phyloP scores from a whole-genome alignment of 108 stramenopile genomes.

The Nitzschia sp. region DNA sequence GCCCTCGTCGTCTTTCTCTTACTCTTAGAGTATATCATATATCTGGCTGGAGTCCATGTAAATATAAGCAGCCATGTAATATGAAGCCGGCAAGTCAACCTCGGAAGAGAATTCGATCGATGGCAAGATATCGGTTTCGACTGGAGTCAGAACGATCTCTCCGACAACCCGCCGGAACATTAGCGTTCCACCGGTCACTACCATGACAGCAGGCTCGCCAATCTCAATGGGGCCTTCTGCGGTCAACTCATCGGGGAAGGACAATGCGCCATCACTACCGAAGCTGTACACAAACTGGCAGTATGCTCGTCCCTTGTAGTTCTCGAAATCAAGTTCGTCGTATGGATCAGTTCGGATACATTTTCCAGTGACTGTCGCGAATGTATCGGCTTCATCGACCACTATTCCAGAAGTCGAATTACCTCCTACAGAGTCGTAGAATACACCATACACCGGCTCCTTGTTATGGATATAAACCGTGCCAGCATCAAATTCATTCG shows the following conservation, averaged over 20 bases:
- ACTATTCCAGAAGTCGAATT: background rate
- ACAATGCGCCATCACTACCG: background rate
- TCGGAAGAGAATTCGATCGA: background rate
- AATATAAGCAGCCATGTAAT: conserved; percentile 17
- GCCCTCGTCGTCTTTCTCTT: too few relatives aligned
- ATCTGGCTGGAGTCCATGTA: conserved; percentile 15
- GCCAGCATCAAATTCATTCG: conserved; percentile 20
- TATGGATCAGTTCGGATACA: conserved; percentile 33
- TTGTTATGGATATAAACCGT: conserved; percentile 23
- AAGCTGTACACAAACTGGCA: conserved; percentile 27
- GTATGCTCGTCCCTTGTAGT: conserved; percentile 28
- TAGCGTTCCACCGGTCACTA: conserved; percentile 36
- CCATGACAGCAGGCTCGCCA: conserved; percentile 8
- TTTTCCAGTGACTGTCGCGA: conserved; percentile 17
- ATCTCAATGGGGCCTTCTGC: conserved; percentile 21
- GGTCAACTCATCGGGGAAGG: conserved; percentile 3
- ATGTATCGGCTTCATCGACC: conserved; percentile 17
- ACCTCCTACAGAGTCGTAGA: background rate
- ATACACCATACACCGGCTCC: conserved; percentile 20
- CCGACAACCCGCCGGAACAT: conserved; percentile 25
- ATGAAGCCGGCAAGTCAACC: conserved; percentile 21
- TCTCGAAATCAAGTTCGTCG: background rate
- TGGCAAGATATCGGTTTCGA: background rate
- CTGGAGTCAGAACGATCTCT: conserved; percentile 18
- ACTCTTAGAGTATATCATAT: background rate